Base-by-base conservation (phyloP, 495 filamentous ascomycete genomes). In the Podospora conica region DNA sequence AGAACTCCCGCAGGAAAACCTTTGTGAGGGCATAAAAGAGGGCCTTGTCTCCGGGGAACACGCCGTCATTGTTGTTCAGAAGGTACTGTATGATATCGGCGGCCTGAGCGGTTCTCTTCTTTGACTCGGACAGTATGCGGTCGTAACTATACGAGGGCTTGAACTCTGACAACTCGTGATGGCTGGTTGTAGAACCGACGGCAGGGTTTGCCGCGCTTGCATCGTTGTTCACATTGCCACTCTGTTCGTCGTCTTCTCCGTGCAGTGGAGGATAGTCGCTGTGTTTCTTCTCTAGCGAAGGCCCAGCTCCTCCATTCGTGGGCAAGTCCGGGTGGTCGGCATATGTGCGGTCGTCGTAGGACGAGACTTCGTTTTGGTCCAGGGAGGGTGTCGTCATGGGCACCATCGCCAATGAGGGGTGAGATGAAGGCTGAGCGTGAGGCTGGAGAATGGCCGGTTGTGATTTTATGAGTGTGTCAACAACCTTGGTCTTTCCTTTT, bases 1-100 rank as follows among this genome's bases (percentile, higher is more conserved):
- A 27, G 81, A 76, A 76, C 48, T 69, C 65, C n/a, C 88, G 66
- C 73, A 76, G 61, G 75, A 79, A 76, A 83, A 86, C 76, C 65
- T 87, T 86, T 25, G 80, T 75, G 86, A 92, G 86, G n/a, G 91
- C 87, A 69, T 86, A 84, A 76, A 86, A 90, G 4, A 97, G 78
- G 57, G 90, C 87, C 61, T 82, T 82, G n/a, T 88, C 85, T 24
- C 88, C 86, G 11, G 91, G 91, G 64, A 90, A 93, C 3, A 91
- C 87, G 3, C 91, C 91, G 40, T 81, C 79, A 67, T 89, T 90
- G 56, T 82, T 84, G 27, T 89, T 80, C 9, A 96, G 73, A 28
- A 96, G 79, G 55, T 90, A 85, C 67, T 88, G 78, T 54, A 96
- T 81, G 53, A 93, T 88, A 22, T 85, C 84, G 53, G 81, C 83